These are phyloP conservation scores for Fusarium continuum DNA, from an alignment of 2,329 filamentous ascomycete genomes.

Conservation along the genomic window DNA sequence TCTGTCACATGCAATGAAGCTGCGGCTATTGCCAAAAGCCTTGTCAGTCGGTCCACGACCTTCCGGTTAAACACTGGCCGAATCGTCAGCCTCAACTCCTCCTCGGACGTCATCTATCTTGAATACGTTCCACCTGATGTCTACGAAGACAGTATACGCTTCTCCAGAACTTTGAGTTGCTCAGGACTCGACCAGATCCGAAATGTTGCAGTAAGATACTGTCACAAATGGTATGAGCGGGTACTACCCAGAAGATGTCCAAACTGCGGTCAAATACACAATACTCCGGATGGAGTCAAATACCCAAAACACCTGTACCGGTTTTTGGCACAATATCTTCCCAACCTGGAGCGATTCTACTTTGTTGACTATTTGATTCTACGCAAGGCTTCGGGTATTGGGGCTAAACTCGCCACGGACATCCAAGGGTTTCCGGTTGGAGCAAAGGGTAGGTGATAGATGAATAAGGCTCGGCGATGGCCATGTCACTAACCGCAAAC, in stretches of 20 bases:
- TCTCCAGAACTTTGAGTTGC: constrained; percentile 43
- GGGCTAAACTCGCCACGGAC: neutral
- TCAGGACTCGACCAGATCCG: constrained; percentile 47
- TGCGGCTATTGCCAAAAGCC: constrained; percentile 25
- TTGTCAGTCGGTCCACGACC: constrained; percentile 33
- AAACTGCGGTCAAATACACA: constrained; percentile 48
- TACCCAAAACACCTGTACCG: constrained; percentile 56
- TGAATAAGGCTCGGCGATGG: neutral
- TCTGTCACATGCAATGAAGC: constrained; percentile 45
- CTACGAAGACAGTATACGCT: constrained; percentile 42
- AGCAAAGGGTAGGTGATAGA: constrained; percentile 12
- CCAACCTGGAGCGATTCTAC: constrained; percentile 55
- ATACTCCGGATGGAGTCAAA: constrained; percentile 37
- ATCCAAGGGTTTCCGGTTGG: neutral
- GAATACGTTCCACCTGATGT: constrained; percentile 48
- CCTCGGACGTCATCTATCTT: constrained; percentile 47
- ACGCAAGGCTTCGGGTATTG: constrained; percentile 33
- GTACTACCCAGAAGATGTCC: constrained; percentile 42
- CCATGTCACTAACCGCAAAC: constrained; percentile 6
- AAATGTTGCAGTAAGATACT: constrained; percentile 55
- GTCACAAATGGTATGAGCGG: constrained; percentile 52
- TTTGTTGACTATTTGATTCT: constrained; percentile 56
- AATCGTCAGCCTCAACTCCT: constrained; percentile 45
- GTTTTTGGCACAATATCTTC: constrained; percentile 53
- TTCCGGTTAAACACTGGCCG: constrained; percentile 42